phyloP scores from a whole-genome alignment of 2,329 filamentous ascomycete species.

The Trichoderma guizhouense region DNA sequence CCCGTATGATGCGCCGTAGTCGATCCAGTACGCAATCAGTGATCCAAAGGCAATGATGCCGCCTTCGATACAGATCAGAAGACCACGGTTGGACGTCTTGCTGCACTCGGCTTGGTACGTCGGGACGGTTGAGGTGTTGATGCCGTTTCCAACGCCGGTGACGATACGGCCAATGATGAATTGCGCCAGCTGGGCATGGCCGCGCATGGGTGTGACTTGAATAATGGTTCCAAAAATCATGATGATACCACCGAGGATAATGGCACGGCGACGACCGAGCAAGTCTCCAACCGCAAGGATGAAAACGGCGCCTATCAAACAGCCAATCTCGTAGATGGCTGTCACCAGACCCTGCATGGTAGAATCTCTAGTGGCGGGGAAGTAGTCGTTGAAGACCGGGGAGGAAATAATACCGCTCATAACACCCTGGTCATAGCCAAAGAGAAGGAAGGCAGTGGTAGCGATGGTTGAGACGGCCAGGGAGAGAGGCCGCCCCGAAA shows the following conservation, averaged over 20 bases:
- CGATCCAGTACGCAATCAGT: constrained; percentile 44
- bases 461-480: constrained; percentile 59
- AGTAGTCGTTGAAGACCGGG: constrained; percentile 47
- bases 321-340: constrained; percentile 51
- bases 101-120: constrained; percentile 56
- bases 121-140: constrained; percentile 51
- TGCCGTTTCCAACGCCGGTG: constrained; percentile 52
- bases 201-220: constrained; percentile 45
- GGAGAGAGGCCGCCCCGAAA: constrained; percentile 55
- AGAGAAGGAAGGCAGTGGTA: constrained; percentile 61
- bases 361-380: constrained; percentile 42
- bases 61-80: constrained; percentile 50
- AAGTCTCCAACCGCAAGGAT: constrained; percentile 53
- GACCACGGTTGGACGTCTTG: constrained; percentile 49
- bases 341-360: constrained; percentile 48
- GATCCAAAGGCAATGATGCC: constrained; percentile 41
- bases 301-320: constrained; percentile 48
- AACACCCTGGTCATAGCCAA: constrained; percentile 55
- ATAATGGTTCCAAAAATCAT: constrained; percentile 60
- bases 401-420: constrained; percentile 55
- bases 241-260: constrained; percentile 53
- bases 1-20: constrained; percentile 42
- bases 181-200: constrained; percentile 41
- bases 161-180: constrained; percentile 50
- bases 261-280: constrained; percentile 49